Evolutionary conservation across 495 filamentous ascomycete genomes (phyloP), one percentile per base, ranked within the genome.

Genomic region (Aspergillus saccharolyticus): DNA sequence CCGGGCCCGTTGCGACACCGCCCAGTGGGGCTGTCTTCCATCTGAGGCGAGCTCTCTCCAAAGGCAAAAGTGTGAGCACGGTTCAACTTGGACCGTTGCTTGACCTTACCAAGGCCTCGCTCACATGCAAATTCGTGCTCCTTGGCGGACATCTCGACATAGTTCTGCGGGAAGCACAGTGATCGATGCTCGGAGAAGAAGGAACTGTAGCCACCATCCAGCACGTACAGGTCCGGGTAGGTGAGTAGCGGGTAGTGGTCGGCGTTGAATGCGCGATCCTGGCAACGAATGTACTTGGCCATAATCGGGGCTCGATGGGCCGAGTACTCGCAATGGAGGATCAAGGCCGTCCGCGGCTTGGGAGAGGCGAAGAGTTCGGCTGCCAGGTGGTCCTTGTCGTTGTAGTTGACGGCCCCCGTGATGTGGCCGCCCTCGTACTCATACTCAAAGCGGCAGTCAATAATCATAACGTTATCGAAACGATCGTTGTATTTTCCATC

Each of bases 321-420:
- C 21, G 94, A 97, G 69, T 97, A 99, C 67, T 99, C 95, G 80
- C 95, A 99, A 72, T 99, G 95, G 61, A 99, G 86, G 55, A 99
- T 86, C 47, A 99, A 67, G 7, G 96, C 78, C 0, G 90, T 92
- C 53, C 84, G 87, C 20, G 80, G 79, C 54, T 84, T 75, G 57
- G 83, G 81, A 2, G 80, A 72, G 46, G 81, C 74, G 70, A 99
- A 96, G 10, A 99, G 82, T 49, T 91, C 81, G 51, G 75, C 74
- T 1, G 91, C 85, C 57, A 99, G 77, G 28, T 84, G 70, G 60
- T 97, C 93, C 72, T 96, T 97, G 72, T 96, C 89, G 67, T 96
- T 97, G 76, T 88, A 90, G 74, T 99, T 99, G 65, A 96, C 74
- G 30, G 95, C 95, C 0, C 89, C 88, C 49, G 89, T 80, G 59